phyloP scores from a whole-genome alignment of 179 eudicot genomes.

The Beta macrorhiza region DNA sequence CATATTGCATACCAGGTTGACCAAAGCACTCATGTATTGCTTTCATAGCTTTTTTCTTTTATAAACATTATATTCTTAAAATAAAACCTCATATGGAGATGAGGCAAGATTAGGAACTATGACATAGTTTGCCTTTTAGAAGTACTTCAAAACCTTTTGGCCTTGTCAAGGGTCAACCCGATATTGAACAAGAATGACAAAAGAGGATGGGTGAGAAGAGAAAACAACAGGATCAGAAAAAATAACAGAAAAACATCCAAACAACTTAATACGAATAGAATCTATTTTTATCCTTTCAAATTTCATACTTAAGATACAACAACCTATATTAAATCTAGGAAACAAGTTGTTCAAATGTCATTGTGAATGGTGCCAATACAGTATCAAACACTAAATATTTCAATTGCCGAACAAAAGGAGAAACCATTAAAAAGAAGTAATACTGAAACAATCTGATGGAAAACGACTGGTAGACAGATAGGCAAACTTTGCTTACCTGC shows the following conservation, averaged over 20 bases:
- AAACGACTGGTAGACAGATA: not conserved
- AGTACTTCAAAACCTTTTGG: too few relatives aligned
- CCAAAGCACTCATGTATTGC: not conserved
- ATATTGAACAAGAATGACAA: not conserved
- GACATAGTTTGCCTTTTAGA: too few relatives aligned
- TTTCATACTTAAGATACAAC: too few relatives aligned
- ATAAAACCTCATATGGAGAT: not conserved
- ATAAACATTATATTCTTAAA: not conserved
- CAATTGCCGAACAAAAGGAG: not conserved
- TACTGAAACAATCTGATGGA: not conserved
- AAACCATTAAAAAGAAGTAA: not conserved
- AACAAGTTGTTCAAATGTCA: not conserved
- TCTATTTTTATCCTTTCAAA: too few relatives aligned
- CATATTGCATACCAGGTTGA: not conserved
- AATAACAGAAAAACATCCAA: not conserved
- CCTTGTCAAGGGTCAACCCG: too few relatives aligned
- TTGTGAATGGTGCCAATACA: not conserved
- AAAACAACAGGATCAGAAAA: not conserved
- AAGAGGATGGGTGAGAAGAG: not conserved
- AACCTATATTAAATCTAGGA: too few relatives aligned
- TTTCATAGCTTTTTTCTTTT: not conserved
- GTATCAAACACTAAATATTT: not conserved
- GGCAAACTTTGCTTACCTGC: constrained; percentile 52
- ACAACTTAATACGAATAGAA: not conserved
- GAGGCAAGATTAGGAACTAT: not conserved